Percentiles rank a stretch among this genome's conserved stretches.
These are phyloP conservation scores for Cucurbitaria berberidis DNA, from an alignment of 2,329 filamentous ascomycete genomes.

Conservation along the genomic window DNA sequence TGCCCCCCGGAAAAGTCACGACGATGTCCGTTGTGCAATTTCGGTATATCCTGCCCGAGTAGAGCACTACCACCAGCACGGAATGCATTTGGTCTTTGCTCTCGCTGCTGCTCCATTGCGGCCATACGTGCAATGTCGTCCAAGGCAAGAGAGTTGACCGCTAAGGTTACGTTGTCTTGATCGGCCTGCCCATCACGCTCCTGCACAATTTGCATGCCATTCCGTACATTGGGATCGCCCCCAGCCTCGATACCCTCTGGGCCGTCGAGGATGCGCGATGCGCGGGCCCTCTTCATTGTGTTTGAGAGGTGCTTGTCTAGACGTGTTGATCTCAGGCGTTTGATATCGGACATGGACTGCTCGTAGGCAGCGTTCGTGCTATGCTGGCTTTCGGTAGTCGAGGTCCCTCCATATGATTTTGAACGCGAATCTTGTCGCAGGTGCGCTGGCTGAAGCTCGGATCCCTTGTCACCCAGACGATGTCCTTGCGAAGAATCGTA, in stretches of 20 bases:
- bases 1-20: slow-evolving; percentile 67
- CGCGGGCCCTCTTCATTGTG: slow-evolving; percentile 86
- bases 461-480: slow-evolving; percentile 56
- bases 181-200: slow-evolving; percentile 74
- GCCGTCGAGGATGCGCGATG: slow-evolving; percentile 90
- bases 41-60: slow-evolving; percentile 70
- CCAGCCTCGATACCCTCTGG: slow-evolving; percentile 77
- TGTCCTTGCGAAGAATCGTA: slow-evolving; percentile 72
- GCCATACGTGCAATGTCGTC: slow-evolving; percentile 97
- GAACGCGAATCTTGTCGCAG: slow-evolving; percentile 72
- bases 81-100: slow-evolving; percentile 82
- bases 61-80: slow-evolving; percentile 74
- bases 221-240: slow-evolving; percentile 64
- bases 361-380: slow-evolving; percentile 76
- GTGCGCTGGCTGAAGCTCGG: slow-evolving; percentile 59
- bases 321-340: slow-evolving; percentile 86
- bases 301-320: slow-evolving; percentile 94
- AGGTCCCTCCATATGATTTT: slow-evolving; percentile 72
- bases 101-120: slow-evolving; percentile 90
- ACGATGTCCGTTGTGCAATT: slow-evolving; percentile 72
- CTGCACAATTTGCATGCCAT: slow-evolving; percentile 78
- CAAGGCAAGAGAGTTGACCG: slow-evolving; percentile 87
- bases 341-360: slow-evolving; percentile 94
- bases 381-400: slow-evolving; percentile 58
- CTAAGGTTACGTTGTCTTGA: slow-evolving; percentile 81